Base-by-base conservation (phyloP, 2,329 filamentous ascomycete genomes). In the Microcyclospora pomicola region DNA sequence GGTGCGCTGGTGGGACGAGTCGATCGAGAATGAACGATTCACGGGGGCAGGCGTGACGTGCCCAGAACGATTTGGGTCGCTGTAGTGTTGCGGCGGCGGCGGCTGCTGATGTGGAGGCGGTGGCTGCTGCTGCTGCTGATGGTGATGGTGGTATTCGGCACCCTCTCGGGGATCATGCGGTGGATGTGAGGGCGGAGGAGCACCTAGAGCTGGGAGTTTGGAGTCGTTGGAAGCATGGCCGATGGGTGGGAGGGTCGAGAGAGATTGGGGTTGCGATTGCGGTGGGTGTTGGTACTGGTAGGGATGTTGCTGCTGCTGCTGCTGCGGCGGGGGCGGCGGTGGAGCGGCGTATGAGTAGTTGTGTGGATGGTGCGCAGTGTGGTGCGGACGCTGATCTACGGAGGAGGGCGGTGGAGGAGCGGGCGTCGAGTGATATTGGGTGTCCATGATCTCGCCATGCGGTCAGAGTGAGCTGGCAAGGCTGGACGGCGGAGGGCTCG, bases 41-140 rank as follows among this genome's bases (percentile, higher is more conserved):
- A 57, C 52, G 27, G 30, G 30, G 9, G 50, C 49, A 30, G 56
- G 54, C 33, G 56, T 59, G 38, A 51, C 55, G 50, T 60, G 57
- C 33, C 55, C 55, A 35, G 56, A 55, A 27, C 48, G 51, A 49
- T 24, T 43, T 28, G 16, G 49, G 41, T 27, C 54, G 46, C 36
- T 32, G 16, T 37, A n/a, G 37, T 37, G 34, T 11, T 31, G 41
- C 36, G 31, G 38, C 15, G 34, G 42, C 27, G 35, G 44, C 29
- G 41, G 45, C 32, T 46, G 47, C n/a, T 42, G 40, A 15, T 42
- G 48, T 29, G 42, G 42, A 11, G 37, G 45, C 10, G 40, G 42
- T 32, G 42, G 42, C 38, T 45, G 45, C 31, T 43, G 41, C 6
- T 36, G 38, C 13, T 42, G 44, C 15, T 44, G 45, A 31, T 5